These are phyloP conservation scores for Colletotrichum plurivorum DNA, from an alignment of 2,329 filamentous ascomycete species.

Conservation along the genomic window DNA sequence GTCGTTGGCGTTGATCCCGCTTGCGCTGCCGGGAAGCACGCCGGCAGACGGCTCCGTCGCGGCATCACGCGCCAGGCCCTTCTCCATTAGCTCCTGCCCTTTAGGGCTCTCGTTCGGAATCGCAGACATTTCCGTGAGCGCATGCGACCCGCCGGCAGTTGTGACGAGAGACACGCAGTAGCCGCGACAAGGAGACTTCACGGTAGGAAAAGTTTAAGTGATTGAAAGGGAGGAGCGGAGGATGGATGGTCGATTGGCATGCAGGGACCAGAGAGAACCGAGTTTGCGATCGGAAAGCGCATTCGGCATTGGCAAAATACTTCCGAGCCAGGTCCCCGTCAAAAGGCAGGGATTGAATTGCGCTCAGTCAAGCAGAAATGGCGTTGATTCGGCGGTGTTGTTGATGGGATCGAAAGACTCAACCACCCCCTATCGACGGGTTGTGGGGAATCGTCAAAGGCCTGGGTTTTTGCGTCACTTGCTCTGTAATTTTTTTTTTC, in stretches of 20 bases:
- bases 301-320: constrained; percentile 27
- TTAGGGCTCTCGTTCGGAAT: constrained; percentile 9
- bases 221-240: constrained; percentile 8
- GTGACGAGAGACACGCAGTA: background rate
- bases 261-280: constrained; percentile 12
- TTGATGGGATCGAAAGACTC: constrained; percentile 4
- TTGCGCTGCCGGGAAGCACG: background rate
- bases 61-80: background rate
- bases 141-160: background rate
- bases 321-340: constrained; percentile 9
- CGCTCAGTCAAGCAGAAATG: constrained; percentile 37
- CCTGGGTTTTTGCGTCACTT: background rate
- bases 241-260: constrained; percentile 23
- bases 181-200: constrained; percentile 3
- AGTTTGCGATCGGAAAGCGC: constrained; percentile 13
- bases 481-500: constrained; percentile 4
- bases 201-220: constrained; percentile 5
- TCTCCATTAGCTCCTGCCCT: constrained; percentile 4
- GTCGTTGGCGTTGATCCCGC: background rate
- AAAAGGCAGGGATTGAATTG: too few relatives aligned
- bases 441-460: constrained; percentile 18
- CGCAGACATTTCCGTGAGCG: constrained; percentile 18
- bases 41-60: background rate
- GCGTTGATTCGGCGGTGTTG: constrained; percentile 3
- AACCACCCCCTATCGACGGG: constrained; percentile 1